Conservation (phyloP, 2,329 filamentous ascomycete species). For the Talaromyces sp. region DNA sequence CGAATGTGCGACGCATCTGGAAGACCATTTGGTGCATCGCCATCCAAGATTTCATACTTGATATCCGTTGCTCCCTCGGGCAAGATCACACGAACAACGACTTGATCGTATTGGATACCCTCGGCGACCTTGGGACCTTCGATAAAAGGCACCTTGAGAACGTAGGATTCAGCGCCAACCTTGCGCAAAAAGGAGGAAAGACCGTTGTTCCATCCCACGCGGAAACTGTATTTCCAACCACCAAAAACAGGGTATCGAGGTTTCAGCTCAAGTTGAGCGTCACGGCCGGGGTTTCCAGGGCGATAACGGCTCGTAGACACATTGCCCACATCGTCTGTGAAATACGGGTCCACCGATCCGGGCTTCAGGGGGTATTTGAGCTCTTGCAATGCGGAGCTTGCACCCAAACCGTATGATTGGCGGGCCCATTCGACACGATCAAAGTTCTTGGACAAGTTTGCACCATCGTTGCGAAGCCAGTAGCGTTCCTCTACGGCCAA, state of each 20-base stretch:
- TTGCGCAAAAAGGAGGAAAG: conserved; percentile 70
- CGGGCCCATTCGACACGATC: conserved; percentile 73
- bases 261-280: conserved; percentile 83
- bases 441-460: conserved; percentile 69
- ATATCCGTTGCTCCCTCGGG: conserved; percentile 76
- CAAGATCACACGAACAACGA: conserved; percentile 76
- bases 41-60: conserved; percentile 68
- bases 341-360: conserved; percentile 85
- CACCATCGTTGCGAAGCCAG: conserved; percentile 80
- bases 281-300: conserved; percentile 60
- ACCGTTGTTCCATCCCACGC: conserved; percentile 90
- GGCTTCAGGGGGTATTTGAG: conserved; percentile 73
- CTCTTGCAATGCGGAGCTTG: conserved; percentile 73
- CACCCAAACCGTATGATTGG: conserved; percentile 63
- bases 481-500: conserved; percentile 92
- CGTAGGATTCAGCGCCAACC: conserved; percentile 62
- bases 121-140: conserved; percentile 85
- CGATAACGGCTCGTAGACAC: conserved; percentile 91
- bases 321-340: conserved; percentile 93
- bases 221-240: conserved; percentile 97
- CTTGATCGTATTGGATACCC: conserved; percentile 78
- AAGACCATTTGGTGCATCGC: conserved; percentile 60
- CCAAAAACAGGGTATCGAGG: conserved; percentile 96
- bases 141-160: conserved; percentile 86
- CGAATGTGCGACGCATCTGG: conserved; percentile 56